Base-by-base conservation (phyloP, 306 rosid genomes). In the Vigna angularis region DNA sequence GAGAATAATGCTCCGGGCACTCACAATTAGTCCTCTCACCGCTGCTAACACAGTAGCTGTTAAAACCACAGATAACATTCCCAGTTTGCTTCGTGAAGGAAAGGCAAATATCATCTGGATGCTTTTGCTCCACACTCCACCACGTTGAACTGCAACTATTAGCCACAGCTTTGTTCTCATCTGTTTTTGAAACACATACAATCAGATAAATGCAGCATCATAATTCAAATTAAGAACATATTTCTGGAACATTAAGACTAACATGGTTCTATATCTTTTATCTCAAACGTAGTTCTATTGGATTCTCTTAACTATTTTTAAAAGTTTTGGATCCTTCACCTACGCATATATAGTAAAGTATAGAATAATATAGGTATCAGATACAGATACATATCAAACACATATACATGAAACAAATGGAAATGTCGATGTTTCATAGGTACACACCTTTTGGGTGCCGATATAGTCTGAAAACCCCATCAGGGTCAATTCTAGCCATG, bases 71-170 rank as follows among this genome's bases (percentile, higher is more conserved):
- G 26, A 65, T 65, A 40, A 18, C n/a, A 65, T 65, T 42, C 2
- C 83, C 77, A 14, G 30, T 17, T 40, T 5, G 3, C 36, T 1
- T 32, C 11, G 3, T 6, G 18, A 11, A 20, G 24, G 38, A 6
- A 17, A 62, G 24, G 0, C 85, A 86, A 28, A 86, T 83, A 79
- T 80, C 62, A 1, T 26, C 42, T 2, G 89, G 89, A 51, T 53
- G n/a, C 10, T 9, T 15, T 20, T 70, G 14, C 62, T 58, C 17
- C 9, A 1, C 18, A n/a, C 7, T 24, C 83, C 77, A 40, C 72
- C 80, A 40, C n/a, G 34, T 63, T 36, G 66, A 11, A 38, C 20
- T 13, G 15, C 77, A 72, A 13, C 52, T 72, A 14, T 36, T 22
- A 20, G 4, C 40, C 2, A 12, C 50, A 45, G 1, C 3, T 0